Conservation (phyloP, 176 grass and related monocot species). For the Oryza meridionalis region DNA sequence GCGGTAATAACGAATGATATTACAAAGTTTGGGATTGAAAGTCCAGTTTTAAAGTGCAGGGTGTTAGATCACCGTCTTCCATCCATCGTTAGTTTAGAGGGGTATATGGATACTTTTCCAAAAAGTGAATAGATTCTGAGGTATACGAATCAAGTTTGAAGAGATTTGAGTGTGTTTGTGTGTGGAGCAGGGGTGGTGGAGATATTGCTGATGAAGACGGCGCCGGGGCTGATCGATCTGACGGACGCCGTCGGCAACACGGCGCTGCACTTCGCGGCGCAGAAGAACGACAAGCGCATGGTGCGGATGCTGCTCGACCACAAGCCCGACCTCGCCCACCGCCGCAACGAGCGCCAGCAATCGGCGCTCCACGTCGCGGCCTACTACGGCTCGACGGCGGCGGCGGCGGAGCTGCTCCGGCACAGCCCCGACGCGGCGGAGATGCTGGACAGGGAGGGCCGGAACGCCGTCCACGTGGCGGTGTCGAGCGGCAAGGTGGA, state of each 20-base stretch:
- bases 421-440: conserved; percentile 54
- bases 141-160: too few relatives aligned
- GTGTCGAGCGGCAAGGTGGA: conserved; percentile 39
- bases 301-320: conserved; percentile 52
- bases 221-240: conserved; percentile 27
- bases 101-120: too few relatives aligned
- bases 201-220: conserved; percentile 42
- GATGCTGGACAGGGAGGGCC: conserved; percentile 35
- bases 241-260: conserved; percentile 47
- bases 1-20: too few relatives aligned
- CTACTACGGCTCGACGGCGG: conserved; percentile 40
- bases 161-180: too few relatives aligned
- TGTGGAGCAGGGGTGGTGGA: conserved; percentile 51
- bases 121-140: too few relatives aligned
- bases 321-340: conserved; percentile 50
- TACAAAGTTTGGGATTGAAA: too few relatives aligned
- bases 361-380: conserved; percentile 64
- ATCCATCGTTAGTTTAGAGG: too few relatives aligned
- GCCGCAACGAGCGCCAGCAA: neutral
- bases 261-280: conserved; percentile 73
- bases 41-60: too few relatives aligned
- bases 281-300: conserved; percentile 50
- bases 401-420: conserved; percentile 54
- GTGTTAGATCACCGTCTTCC: too few relatives aligned
- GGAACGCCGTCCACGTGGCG: conserved; percentile 56